A percentile compares a stretch with the other conserved stretches of the same genome.
These are phyloP conservation scores for Medicago lupulina DNA, from an alignment of 306 rosid genomes.

Conservation along the genomic window DNA sequence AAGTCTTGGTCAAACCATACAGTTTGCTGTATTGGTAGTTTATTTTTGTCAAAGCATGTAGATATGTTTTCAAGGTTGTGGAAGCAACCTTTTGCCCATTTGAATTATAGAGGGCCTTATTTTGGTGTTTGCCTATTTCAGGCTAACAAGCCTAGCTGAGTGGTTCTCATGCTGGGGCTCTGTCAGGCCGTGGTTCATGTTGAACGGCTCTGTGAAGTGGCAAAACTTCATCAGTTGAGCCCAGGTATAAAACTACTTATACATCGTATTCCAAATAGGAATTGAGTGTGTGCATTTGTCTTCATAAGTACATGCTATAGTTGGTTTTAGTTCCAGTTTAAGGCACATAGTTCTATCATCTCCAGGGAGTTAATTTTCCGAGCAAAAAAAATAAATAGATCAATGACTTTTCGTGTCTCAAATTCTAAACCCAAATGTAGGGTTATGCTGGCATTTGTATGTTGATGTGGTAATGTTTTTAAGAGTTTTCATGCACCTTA, in stretches of 20 bases:
- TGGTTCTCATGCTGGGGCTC: constrained; percentile 44
- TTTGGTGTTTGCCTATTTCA: constrained; percentile 51
- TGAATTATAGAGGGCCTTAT: constrained; percentile 39
- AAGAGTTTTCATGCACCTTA: no score
- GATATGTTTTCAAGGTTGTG: constrained; percentile 20
- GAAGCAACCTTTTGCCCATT: constrained; percentile 29
- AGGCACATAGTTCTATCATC: no score
- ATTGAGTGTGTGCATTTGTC: neutral
- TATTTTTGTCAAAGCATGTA: neutral
- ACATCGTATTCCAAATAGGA: constrained; percentile 18
- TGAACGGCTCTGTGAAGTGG: constrained; percentile 42
- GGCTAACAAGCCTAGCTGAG: constrained; percentile 48
- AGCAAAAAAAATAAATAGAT: no score
- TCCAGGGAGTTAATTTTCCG: no score
- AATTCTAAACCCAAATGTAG: no score
- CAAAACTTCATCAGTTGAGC: constrained; percentile 36
- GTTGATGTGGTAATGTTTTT: no score
- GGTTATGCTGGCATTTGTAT: no score
- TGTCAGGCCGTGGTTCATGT: constrained; percentile 30
- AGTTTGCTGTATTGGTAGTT: neutral
- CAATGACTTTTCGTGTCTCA: no score
- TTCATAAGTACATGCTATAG: neutral
- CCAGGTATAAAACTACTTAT: constrained; percentile 39
- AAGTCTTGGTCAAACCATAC: constrained; percentile 18
- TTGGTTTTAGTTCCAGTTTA: no score